Evolutionary conservation across 208 protist species (phyloP).

Genomic region (Acanthamoeba sp.): DNA sequence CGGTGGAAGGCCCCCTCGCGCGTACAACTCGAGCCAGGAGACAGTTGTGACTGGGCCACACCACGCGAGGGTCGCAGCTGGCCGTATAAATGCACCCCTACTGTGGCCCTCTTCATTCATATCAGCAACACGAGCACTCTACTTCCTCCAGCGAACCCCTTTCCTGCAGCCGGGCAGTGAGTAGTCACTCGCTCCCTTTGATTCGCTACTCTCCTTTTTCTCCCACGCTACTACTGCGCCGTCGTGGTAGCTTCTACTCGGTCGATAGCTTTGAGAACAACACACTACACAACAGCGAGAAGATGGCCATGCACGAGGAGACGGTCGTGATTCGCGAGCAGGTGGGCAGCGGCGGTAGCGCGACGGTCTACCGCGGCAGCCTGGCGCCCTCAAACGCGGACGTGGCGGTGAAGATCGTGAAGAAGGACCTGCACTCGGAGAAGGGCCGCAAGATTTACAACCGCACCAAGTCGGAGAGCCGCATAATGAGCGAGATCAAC

Average conservation of each 20-base stretch:
- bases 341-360: slow-evolving; percentile 7
- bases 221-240: neutral
- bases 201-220: neutral
- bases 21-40: too few relatives aligned
- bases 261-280: neutral
- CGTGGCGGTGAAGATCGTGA: slow-evolving; percentile 17
- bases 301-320: slow-evolving; percentile 4
- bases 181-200: neutral
- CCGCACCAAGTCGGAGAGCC: slow-evolving; percentile 19
- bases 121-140: neutral
- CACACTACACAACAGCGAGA: neutral
- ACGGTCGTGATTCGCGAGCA: neutral
- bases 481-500: neutral
- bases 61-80: too few relatives aligned
- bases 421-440: neutral
- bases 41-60: neutral
- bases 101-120: neutral
- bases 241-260: neutral
- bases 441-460: neutral
- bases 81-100: neutral
- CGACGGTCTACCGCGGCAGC: slow-evolving; percentile 13
- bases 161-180: too few relatives aligned
- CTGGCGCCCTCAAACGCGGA: neutral
- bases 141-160: neutral
- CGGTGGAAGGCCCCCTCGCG: neutral